These are phyloP conservation scores for Morella rubra DNA, from an alignment of 306 rosid genomes.

Conservation along the genomic window DNA sequence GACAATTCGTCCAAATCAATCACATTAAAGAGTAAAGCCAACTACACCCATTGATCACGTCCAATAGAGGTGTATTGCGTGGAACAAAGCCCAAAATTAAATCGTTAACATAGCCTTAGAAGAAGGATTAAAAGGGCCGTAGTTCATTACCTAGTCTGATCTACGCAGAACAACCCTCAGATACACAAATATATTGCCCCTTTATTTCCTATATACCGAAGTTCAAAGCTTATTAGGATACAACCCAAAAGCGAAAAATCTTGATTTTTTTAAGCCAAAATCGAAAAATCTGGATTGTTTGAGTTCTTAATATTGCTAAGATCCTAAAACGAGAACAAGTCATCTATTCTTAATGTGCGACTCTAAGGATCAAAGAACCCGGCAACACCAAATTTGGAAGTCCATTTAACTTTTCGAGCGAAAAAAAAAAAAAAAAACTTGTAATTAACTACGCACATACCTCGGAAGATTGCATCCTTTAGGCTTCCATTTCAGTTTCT, in stretches of 20 bases:
- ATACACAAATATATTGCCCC: neutral
- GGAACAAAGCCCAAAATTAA: conserved; percentile 10
- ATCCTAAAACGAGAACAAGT: neutral
- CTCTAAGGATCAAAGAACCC: conserved; percentile 10
- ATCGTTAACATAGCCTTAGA: neutral
- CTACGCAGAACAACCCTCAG: neutral
- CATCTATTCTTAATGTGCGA: neutral
- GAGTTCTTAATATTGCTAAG: neutral
- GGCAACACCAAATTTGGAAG: neutral
- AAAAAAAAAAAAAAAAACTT: neutral
- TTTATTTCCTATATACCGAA: neutral
- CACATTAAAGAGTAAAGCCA: conserved; percentile 7
- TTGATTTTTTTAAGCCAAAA: too few species aligned
- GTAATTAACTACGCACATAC: conserved; percentile 31
- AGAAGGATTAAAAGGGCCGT: neutral
- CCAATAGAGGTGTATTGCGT: neutral
- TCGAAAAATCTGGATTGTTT: too few species aligned
- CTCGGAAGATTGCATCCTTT: conserved; percentile 80
- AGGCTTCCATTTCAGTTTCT: conserved; percentile 85
- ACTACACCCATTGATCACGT: conserved; percentile 2
- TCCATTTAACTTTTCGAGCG: neutral
- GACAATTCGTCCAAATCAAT: neutral
- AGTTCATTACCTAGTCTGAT: neutral
- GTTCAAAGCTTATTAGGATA: neutral
- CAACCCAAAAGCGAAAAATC: neutral